Percentiles rank a stretch among this genome's conserved stretches.
phyloP scores from a whole-genome alignment of 2,329 filamentous ascomycete genomes.

The Venturia pyrina region DNA sequence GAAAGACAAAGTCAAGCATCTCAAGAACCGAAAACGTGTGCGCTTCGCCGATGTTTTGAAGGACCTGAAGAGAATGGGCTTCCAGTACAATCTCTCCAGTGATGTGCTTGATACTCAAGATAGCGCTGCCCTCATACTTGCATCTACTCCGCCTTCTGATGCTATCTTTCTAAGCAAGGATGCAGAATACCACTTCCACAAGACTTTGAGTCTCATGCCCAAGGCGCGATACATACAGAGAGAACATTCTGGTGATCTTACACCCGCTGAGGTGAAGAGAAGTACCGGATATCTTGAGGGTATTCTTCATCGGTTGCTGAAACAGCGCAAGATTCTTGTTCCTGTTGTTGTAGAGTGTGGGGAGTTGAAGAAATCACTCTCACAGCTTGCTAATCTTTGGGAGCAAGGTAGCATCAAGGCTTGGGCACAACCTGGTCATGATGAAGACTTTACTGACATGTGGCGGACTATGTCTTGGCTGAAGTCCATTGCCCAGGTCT shows the following conservation, averaged over 20 bases:
- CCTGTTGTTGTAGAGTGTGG: conserved; percentile 29
- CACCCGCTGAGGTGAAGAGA: conserved; percentile 64
- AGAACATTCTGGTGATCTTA: conserved; percentile 78
- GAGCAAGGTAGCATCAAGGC: not conserved
- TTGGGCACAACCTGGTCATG: not conserved
- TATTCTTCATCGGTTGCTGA: conserved; percentile 55
- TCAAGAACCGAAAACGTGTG: conserved; percentile 83
- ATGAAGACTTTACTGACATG: not conserved
- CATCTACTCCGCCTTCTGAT: conserved; percentile 31
- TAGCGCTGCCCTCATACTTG: conserved; percentile 59
- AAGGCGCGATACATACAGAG: conserved; percentile 55
- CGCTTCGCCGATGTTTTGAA: conserved; percentile 84
- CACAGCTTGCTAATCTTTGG: conserved; percentile 24
- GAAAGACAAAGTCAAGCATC: conserved; percentile 70
- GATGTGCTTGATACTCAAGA: conserved; percentile 64
- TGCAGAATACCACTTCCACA: conserved; percentile 67
- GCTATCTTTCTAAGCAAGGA: conserved; percentile 19
- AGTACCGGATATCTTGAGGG: conserved; percentile 83
- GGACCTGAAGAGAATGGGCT: conserved; percentile 76
- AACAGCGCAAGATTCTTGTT: conserved; percentile 47
- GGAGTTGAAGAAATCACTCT: conserved; percentile 30
- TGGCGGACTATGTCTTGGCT: conserved; percentile 6
- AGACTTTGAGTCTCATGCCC: conserved; percentile 63
- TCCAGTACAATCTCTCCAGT: conserved; percentile 70
- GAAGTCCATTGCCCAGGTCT: conserved; percentile 50